These are phyloP conservation scores for Macrolepiota albuminosa DNA, from an alignment of 768 basidiomycete species.

Conservation along the genomic window DNA sequence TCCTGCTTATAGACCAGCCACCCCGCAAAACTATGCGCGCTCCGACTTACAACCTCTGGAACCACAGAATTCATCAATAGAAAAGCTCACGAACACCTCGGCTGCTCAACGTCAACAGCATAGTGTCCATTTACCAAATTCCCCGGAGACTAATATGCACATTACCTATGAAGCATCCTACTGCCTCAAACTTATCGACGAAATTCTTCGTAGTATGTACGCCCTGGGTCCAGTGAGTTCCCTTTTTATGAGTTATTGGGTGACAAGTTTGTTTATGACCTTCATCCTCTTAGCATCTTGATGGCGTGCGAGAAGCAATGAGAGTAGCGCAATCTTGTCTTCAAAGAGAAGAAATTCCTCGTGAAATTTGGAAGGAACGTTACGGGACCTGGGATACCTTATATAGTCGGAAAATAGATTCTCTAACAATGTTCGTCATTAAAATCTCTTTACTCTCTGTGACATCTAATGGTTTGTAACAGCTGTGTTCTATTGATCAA, in stretches of 20 bases:
- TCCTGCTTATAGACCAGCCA: no score
- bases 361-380: not conserved
- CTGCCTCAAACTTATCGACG: not conserved
- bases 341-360: not conserved
- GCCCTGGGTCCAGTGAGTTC: not conserved
- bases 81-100: not conserved
- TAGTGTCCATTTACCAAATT: not conserved
- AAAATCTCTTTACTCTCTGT: not conserved
- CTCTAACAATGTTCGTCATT: not conserved
- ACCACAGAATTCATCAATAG: not conserved
- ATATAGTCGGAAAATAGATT: not conserved
- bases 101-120: not conserved
- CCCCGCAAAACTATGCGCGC: not conserved
- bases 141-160: not conserved
- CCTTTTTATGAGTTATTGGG: not conserved
- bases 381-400: not conserved
- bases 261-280: not conserved
- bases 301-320: constrained; percentile 1
- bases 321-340: not conserved
- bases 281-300: not conserved
- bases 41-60: not conserved
- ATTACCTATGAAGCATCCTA: not conserved
- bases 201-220: not conserved
- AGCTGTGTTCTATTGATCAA: not conserved
- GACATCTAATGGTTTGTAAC: not conserved